These are phyloP conservation scores for Oryza glumipatula DNA, from an alignment of 176 grass and related monocot species.

Conservation along the genomic window DNA sequence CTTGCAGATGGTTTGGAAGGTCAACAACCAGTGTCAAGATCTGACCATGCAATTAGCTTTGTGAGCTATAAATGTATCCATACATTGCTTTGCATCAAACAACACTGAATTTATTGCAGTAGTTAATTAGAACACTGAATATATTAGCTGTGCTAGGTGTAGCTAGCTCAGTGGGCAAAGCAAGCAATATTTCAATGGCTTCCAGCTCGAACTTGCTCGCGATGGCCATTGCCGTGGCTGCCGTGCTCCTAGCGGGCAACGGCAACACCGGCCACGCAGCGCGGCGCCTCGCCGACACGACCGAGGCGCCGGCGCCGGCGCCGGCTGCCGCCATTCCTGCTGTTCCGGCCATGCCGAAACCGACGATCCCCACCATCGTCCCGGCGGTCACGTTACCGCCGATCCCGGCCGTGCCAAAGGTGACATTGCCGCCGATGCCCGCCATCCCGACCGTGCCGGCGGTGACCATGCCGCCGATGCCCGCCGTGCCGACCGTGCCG, in stretches of 20 bases:
- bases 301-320: not conserved
- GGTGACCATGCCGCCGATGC: conserved; percentile 26
- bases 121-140: too few relatives aligned
- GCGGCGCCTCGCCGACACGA: conserved; percentile 33
- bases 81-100: too few relatives aligned
- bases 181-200: conserved; percentile 11
- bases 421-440: not conserved
- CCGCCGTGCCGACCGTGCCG: not conserved
- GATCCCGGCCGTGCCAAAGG: conserved; percentile 2
- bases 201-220: not conserved
- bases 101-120: too few relatives aligned
- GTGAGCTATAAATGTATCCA: too few relatives aligned
- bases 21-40: conserved; percentile 4
- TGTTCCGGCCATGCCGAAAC: not conserved
- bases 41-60: too few relatives aligned
- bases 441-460: not conserved
- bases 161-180: not conserved
- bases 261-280: conserved; percentile 28
- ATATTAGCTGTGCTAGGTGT: too few relatives aligned
- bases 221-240: not conserved
- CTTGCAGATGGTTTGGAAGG: not conserved
- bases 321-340: not conserved
- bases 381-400: conserved; percentile 9
- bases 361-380: not conserved
- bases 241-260: conserved; percentile 12